A percentile compares a stretch with the other conserved stretches of the same genome.
These are phyloP conservation scores for Pseudogymnoascus sp. DNA, from an alignment of 2,329 filamentous ascomycete species.

Conservation along the genomic window DNA sequence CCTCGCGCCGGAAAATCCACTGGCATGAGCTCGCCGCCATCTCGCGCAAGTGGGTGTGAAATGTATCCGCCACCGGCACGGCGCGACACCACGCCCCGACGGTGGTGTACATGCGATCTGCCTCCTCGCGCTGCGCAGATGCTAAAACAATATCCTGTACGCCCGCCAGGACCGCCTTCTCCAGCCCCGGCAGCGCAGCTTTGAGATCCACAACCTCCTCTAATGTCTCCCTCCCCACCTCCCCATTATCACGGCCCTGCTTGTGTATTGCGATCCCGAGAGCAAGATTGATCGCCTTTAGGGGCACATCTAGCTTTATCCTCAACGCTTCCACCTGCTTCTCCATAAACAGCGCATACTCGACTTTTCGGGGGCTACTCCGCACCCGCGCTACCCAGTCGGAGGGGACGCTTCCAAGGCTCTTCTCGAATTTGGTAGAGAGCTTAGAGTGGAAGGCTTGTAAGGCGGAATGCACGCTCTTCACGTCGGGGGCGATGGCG, in stretches of 20 bases:
- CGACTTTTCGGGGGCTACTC: neutral
- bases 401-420: neutral
- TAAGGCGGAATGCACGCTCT: neutral
- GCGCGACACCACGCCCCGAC: neutral
- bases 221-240: neutral
- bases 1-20: neutral
- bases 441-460: conserved; percentile 5
- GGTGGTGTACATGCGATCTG: neutral
- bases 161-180: neutral
- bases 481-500: neutral
- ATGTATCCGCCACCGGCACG: neutral
- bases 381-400: neutral
- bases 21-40: neutral
- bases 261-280: neutral
- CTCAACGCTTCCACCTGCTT: conserved; percentile 1
- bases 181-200: neutral
- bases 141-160: neutral
- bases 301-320: neutral
- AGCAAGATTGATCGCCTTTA: neutral
- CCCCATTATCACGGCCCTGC: neutral
- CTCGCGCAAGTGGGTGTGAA: neutral
- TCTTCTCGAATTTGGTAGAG: neutral
- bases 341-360: conserved; percentile 4
- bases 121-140: neutral
- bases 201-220: conserved; percentile 2